phyloP scores from a whole-genome alignment of 192 early-diverging fungal genomes.

The Linderina pennispora region DNA sequence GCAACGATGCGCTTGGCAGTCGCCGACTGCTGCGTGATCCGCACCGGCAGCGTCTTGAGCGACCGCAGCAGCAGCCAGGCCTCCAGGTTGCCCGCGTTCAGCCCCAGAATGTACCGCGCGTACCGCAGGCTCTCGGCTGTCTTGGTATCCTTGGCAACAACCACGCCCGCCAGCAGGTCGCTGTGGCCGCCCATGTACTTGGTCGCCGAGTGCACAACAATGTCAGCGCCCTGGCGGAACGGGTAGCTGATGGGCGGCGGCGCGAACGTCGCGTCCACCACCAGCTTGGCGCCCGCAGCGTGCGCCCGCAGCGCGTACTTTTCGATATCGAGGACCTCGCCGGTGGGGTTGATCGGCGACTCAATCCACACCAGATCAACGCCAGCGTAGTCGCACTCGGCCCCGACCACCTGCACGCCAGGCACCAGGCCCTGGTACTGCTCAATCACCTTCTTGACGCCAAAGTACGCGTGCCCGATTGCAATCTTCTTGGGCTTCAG shows the following conservation, averaged over 20 bases:
- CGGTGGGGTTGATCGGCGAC: constrained; percentile 56
- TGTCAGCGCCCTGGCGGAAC: constrained; percentile 56
- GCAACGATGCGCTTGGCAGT: constrained; percentile 49
- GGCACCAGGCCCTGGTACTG: constrained; percentile 20
- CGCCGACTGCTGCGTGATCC: constrained; percentile 56
- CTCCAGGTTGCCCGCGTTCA: constrained; percentile 59
- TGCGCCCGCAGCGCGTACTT: constrained; percentile 41
- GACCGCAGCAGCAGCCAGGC: constrained; percentile 58
- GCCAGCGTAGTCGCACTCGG: constrained; percentile 22
- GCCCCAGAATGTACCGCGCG: constrained; percentile 49
- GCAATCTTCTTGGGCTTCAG: constrained; percentile 45
- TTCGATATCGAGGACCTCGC: constrained; percentile 45
- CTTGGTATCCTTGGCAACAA: constrained; percentile 44
- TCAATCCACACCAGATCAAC: constrained; percentile 60
- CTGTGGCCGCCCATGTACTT: constrained; percentile 71
- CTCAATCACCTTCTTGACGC: constrained; percentile 19
- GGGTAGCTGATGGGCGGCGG: constrained; percentile 63
- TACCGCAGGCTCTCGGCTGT: constrained; percentile 34
- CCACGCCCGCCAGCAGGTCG: constrained; percentile 61
- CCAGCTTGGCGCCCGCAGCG: constrained; percentile 47
- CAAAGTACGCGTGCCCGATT: constrained; percentile 25
- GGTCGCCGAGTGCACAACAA: constrained; percentile 64
- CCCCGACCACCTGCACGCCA: constrained; percentile 19
- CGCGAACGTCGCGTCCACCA: constrained; percentile 65
- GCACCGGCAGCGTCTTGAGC: constrained; percentile 54